Conservation (phyloP, 2,329 filamentous ascomycete genomes). For the Trichothecium roseum region DNA sequence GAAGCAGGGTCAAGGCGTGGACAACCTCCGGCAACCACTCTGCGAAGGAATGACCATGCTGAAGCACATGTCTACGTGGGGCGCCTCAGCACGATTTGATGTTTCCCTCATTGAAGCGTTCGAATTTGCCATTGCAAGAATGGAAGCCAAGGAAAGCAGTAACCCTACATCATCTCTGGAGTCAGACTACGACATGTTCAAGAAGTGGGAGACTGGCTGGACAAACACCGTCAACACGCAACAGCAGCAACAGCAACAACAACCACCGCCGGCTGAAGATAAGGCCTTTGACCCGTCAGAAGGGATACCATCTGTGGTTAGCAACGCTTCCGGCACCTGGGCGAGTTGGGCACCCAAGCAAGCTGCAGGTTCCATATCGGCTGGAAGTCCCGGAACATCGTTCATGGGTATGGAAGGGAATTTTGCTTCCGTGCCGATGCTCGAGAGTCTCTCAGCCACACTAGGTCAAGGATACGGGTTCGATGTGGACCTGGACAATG, state of each 20-base stretch:
- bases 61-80: constrained; percentile 41
- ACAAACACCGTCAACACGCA: background rate
- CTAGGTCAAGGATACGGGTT: constrained; percentile 4
- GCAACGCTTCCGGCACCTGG: background rate
- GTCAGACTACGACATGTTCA: constrained; percentile 39
- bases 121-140: constrained; percentile 33
- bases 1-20: constrained; percentile 4
- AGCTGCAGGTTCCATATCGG: too few species aligned
- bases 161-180: constrained; percentile 14
- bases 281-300: constrained; percentile 1
- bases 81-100: constrained; percentile 40
- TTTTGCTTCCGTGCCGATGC: constrained; percentile 24
- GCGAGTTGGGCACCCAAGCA: too few species aligned
- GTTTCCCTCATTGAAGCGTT: constrained; percentile 42
- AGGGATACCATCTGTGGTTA: background rate
- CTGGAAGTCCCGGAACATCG: constrained; percentile 13
- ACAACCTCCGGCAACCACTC: constrained; percentile 30
- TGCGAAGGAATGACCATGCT: constrained; percentile 39
- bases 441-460: constrained; percentile 22
- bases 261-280: background rate
- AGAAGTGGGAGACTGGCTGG: constrained; percentile 34
- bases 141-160: constrained; percentile 30
- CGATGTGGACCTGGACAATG: background rate
- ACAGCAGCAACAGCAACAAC: constrained; percentile 2
- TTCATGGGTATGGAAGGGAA: constrained; percentile 20